Conservation (phyloP, 1,139 yeast species). For the Suhomyces yuchorum region DNA sequence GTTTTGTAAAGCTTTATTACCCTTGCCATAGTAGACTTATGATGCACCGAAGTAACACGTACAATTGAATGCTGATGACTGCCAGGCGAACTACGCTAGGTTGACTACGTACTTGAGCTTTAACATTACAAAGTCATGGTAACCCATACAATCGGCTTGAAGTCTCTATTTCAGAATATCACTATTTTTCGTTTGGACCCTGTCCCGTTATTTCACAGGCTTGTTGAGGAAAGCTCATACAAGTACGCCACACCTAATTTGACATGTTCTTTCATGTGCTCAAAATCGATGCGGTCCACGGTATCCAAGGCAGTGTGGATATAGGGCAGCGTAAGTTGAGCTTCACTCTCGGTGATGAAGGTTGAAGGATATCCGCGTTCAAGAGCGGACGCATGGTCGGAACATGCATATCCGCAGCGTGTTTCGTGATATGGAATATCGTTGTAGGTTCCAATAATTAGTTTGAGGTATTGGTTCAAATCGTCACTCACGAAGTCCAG, state of each 20-base stretch:
- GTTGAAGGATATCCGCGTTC: constrained; percentile 83
- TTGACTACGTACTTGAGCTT: too few relatives aligned
- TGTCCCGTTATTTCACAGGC: too few relatives aligned
- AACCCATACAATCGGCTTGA: too few relatives aligned
- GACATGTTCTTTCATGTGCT: constrained; percentile 55
- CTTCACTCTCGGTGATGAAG: constrained; percentile 76
- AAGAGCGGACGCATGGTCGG: constrained; percentile 87
- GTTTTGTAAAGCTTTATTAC: too few relatives aligned
- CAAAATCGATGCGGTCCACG: constrained; percentile 67
- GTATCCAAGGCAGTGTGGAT: constrained; percentile 84
- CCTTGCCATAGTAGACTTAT: too few relatives aligned
- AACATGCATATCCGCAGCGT: constrained; percentile 87
- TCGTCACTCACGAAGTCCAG: constrained; percentile 67
- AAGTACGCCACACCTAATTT: constrained; percentile 72
- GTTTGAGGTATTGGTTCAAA: constrained; percentile 64
- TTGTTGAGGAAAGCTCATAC: constrained; percentile 61
- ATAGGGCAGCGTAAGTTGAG: constrained; percentile 62
- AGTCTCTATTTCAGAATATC: too few relatives aligned
- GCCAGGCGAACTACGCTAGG: too few relatives aligned
- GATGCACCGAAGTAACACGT: too few relatives aligned
- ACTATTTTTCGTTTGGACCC: too few relatives aligned
- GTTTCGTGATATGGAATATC: constrained; percentile 72
- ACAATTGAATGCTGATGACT: too few relatives aligned
- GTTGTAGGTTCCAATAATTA: constrained; percentile 62
- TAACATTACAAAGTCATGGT: too few relatives aligned